Evolutionary conservation across 768 basidiomycete species (phyloP), one percentile per base, ranked within the genome.

Genomic region (Neoboletus subvelutipes): DNA sequence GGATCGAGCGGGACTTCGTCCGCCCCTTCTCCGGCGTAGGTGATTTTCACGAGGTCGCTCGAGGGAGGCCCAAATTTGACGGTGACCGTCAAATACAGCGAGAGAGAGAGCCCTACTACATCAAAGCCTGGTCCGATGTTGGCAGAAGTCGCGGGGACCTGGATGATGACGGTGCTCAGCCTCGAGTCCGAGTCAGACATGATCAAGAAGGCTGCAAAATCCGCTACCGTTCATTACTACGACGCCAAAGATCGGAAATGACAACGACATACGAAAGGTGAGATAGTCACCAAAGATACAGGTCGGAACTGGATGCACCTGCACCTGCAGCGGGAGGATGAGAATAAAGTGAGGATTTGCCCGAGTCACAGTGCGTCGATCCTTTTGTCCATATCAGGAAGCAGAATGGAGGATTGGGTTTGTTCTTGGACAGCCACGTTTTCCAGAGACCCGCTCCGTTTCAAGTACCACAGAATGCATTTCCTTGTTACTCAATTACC

Each of bases 101-200:
- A 93, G 24, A 98, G 85, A 0, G 96, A 95, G 60, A 99, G 87
- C n/a, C 97, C 97, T 62, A 98, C 94, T 60, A 98, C 97, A 72
- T 99, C 97, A 74, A 99, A 99, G 26, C 96, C 96, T 40, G 96
- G 96, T 3, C 96, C 96, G 68, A 99, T 94, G 78, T 99, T 99
- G 62, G 96, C 96, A 60, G 95, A 94, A 2, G 96, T 98, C n/a
- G 94, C 94, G 11, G 96, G 96, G 51, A 98, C 89, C 60, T 80
- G 83, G 73, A 99, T 92, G 37, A 77, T 80, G 74, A 94, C 83
- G 12, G 65, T 49, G n/a, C 41, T 53, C 50, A n/a, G n/a, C n/a
- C 63, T 61, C 58, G 52, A 26, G 37, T 43, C 42, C 58, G 51
- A 20, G 41, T 45, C 42, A 28, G 64, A 45, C 72, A 73, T 72